Evolutionary conservation across 495 filamentous ascomycete genomes (phyloP), one percentile per base, ranked within the genome.

Genomic region (Penicillium diatomitis): DNA sequence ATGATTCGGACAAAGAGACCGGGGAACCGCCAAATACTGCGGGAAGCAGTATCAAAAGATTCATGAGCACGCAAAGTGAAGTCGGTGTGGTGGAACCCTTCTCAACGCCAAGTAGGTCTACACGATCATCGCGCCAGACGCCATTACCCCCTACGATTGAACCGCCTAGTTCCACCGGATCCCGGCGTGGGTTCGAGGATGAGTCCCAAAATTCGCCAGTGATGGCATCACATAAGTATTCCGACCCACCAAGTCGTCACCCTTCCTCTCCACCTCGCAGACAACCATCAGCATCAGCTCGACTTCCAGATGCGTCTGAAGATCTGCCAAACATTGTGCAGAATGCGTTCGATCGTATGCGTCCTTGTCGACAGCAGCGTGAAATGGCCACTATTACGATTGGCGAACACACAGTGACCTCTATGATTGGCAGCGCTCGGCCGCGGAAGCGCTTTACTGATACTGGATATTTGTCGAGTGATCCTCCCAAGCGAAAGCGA

Each of bases 301-400:
- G 48, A 12, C 62, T 58, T 34, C 49, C 54, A n/a, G 41, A 56
- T n/a, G 50, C 55, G 8, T 32, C 56, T 5, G 46, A 52, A 34
- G 60, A 67, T 43, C 61, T 58, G 0, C 71, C 76, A 8, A 77
- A 78, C 48, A 54, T 74, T 1, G 62, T 86, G 27, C 78, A 81
- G 46, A 82, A 74, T 53, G 82, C 82, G 7, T 85, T 84, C 48
- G 79, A 84, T 61, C 72, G 78, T 8, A 85, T 85, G 78, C 76
- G 82, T 2, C 73, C 81, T 2, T 82, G 81, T 54, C 79, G 87
- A 32, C 62, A 72, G 8, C 76, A 78, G 5, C 71, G 76, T n/a
- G 85, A 89, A 60, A 71, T 83, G 43, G 90, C 91, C 32, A 96
- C 88, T 3, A 92, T 97, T 32, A 96, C 88, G 0, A 86, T 97